Evolutionary conservation across 2,329 filamentous ascomycete species (phyloP).

Genomic region (Hypoxylon rubiginosum): DNA sequence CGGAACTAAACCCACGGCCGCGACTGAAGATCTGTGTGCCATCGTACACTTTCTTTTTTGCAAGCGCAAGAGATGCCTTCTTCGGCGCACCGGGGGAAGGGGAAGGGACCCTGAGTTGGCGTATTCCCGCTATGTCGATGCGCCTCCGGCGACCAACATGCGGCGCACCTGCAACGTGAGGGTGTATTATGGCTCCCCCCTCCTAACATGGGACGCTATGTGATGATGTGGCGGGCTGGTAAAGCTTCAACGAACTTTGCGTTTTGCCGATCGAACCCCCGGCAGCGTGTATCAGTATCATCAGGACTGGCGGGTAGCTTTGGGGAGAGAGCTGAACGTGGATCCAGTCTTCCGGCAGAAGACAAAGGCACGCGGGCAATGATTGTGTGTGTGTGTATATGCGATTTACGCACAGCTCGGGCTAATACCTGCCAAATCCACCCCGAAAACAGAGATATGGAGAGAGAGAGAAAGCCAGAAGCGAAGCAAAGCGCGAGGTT

Average conservation of each 20-base stretch:
- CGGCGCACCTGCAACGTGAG: slow-evolving; percentile 17
- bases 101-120: slow-evolving; percentile 13
- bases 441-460: slow-evolving; percentile 10
- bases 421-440: slow-evolving; percentile 21
- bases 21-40: slow-evolving; percentile 24
- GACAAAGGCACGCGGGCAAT: slow-evolving; percentile 30
- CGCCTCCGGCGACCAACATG: slow-evolving; percentile 20
- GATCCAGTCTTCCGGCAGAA: slow-evolving; percentile 28
- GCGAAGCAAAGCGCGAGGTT: slow-evolving; percentile 15
- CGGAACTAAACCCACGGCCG: slow-evolving; percentile 20
- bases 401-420: slow-evolving; percentile 33
- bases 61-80: slow-evolving; percentile 6
- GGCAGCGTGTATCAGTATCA: background rate
- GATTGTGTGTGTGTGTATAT: slow-evolving; percentile 15
- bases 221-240: slow-evolving; percentile 25
- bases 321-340: slow-evolving; percentile 29
- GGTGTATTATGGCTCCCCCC: slow-evolving; percentile 17
- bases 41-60: slow-evolving; percentile 9
- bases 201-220: slow-evolving; percentile 13
- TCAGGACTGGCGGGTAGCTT: slow-evolving; percentile 16
- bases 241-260: slow-evolving; percentile 6
- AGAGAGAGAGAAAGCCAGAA: slow-evolving; percentile 3
- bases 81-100: slow-evolving; percentile 3
- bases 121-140: slow-evolving; percentile 22
- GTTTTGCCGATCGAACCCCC: slow-evolving; percentile 27